Conservation (phyloP, 768 basidiomycete species). For the Sporobolomyces pararoseus region DNA sequence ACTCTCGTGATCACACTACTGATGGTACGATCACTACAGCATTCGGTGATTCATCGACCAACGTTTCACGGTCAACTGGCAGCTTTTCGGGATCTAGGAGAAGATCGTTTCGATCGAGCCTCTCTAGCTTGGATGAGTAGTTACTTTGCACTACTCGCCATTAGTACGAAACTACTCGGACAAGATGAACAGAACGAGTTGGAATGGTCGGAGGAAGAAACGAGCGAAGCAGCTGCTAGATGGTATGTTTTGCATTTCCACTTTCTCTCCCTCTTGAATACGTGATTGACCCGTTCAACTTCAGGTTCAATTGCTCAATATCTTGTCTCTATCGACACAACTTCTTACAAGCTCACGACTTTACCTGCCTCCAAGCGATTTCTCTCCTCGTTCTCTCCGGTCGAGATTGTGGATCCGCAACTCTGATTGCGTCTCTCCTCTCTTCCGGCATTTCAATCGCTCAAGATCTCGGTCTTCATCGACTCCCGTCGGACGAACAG, state of each 20-base stretch:
- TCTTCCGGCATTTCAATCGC: constrained; percentile 38
- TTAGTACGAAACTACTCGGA: constrained; percentile 33
- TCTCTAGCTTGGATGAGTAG: constrained; percentile 35
- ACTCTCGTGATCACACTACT: background rate
- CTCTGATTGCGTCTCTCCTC: constrained; percentile 39
- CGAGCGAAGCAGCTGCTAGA: constrained; percentile 10
- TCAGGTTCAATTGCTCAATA: constrained; percentile 32
- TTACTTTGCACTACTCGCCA: constrained; percentile 37
- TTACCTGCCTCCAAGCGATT: constrained; percentile 34
- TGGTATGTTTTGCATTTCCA: constrained; percentile 5
- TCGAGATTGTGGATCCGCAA: constrained; percentile 36
- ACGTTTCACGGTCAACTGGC: constrained; percentile 26
- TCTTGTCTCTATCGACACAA: constrained; percentile 36
- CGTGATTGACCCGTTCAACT: background rate
- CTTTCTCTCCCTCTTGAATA: background rate
- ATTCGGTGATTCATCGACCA: constrained; percentile 26
- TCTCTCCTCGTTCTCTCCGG: constrained; percentile 39
- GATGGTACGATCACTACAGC: background rate
- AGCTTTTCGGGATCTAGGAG: constrained; percentile 31
- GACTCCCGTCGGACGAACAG: constrained; percentile 22
- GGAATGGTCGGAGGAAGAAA: constrained; percentile 24
- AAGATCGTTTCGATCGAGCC: constrained; percentile 9
- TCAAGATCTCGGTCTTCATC: constrained; percentile 36
- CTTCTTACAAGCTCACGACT: constrained; percentile 35
- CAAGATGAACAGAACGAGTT: constrained; percentile 14